These are phyloP conservation scores for Plenodomus lindquistii DNA, from an alignment of 2,329 filamentous ascomycete genomes.

Conservation along the genomic window DNA sequence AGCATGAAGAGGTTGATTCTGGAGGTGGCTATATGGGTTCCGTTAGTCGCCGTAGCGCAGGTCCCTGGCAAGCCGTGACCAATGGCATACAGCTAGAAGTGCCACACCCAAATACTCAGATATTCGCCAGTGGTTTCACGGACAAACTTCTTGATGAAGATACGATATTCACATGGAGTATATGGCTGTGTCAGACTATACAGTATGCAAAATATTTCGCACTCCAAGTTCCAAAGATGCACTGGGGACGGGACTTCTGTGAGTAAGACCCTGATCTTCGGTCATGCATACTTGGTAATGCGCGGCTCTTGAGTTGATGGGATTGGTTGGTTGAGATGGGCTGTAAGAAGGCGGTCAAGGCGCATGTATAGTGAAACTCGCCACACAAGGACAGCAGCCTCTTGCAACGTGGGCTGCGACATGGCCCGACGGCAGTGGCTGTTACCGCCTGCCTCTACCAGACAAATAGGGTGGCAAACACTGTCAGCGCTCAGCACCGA, in stretches of 20 bases:
- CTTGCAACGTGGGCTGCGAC: conserved; percentile 22
- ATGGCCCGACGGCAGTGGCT: conserved; percentile 7
- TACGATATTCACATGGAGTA: no score
- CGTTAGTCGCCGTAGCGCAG: conserved; percentile 31
- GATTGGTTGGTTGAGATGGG: conserved; percentile 11
- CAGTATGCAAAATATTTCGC: not conserved
- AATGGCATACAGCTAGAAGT: conserved; percentile 5
- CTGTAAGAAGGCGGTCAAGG: conserved; percentile 30
- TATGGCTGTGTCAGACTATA: no score
- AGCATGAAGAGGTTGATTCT: no score
- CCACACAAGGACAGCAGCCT: conserved; percentile 25
- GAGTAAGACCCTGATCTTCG: conserved; percentile 17
- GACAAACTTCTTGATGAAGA: no score
- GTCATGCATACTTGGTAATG: conserved; percentile 14
- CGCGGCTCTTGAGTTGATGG: conserved; percentile 11
- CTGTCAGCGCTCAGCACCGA: not conserved
- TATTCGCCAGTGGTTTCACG: no score
- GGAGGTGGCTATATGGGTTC: no score
- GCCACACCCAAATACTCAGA: not conserved
- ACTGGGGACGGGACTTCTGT: conserved; percentile 1
- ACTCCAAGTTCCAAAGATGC: not conserved
- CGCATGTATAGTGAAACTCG: conserved; percentile 19
- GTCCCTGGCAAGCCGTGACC: conserved; percentile 15
- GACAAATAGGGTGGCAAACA: not conserved
- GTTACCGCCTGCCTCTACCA: conserved; percentile 1